A percentile compares a stretch with the other conserved stretches of the same genome.
Conservation (phyloP, 2,329 filamentous ascomycete genomes). For the Exophiala bonariae region DNA sequence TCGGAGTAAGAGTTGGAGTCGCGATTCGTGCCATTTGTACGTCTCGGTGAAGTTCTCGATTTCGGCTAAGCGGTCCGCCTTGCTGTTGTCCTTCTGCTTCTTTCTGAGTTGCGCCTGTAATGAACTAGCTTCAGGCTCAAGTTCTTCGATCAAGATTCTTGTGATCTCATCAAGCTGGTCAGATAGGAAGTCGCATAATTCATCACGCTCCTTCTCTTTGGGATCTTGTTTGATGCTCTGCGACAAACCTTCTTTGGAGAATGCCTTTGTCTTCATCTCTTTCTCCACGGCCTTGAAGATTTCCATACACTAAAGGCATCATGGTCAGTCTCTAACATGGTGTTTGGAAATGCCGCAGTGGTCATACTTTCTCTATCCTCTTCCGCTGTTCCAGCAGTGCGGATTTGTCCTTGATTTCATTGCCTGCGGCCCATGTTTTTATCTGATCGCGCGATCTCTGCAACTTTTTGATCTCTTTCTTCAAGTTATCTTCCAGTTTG, state of each 20-base stretch:
- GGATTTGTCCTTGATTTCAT: conserved; percentile 99
- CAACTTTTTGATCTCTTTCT: conserved; percentile 99
- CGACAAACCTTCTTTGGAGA: conserved; percentile 95
- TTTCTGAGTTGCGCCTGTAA: conserved; percentile 92
- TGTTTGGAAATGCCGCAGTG: neutral
- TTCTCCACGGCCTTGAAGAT: conserved; percentile 99
- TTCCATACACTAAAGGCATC: conserved; percentile 68
- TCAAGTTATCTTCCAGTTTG: conserved; percentile 95
- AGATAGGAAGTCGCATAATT: conserved; percentile 81
- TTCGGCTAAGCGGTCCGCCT: conserved; percentile 83
- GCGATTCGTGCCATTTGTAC: conserved; percentile 95
- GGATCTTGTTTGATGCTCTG: conserved; percentile 91
- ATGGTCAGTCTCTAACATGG: conserved; percentile 7
- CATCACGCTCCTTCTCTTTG: conserved; percentile 93
- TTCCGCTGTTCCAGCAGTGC: conserved; percentile 90
- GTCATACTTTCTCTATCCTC: conserved; percentile 86
- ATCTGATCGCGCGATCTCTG: conserved; percentile 97
- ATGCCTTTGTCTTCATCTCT: conserved; percentile 99
- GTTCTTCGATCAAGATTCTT: conserved; percentile 73
- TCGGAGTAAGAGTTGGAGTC: conserved; percentile 85
- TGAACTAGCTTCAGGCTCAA: conserved; percentile 85
- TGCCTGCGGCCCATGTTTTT: conserved; percentile 97
- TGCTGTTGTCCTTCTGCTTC: conserved; percentile 81
- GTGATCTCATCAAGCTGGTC: conserved; percentile 87
- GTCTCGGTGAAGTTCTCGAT: conserved; percentile 82